These are phyloP conservation scores for Trichoderma simmonsii DNA, from an alignment of 2,329 filamentous ascomycete genomes.

Conservation along the genomic window DNA sequence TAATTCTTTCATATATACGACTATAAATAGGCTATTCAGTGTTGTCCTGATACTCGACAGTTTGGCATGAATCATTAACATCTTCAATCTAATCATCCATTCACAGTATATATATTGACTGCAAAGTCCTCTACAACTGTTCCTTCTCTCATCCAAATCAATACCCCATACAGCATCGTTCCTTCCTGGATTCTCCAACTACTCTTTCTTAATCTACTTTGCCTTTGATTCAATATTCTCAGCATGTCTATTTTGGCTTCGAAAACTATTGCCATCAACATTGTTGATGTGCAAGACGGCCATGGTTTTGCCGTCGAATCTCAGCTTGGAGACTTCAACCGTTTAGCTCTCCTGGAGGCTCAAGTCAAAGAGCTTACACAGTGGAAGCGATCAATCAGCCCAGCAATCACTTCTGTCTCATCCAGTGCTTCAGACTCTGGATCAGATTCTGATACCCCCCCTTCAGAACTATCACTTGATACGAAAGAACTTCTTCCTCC, in stretches of 20 bases:
- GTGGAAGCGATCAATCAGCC: neutral
- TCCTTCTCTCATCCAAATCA: neutral
- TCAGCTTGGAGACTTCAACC: neutral
- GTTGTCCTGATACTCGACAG: neutral
- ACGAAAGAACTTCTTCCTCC: neutral
- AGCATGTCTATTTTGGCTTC: neutral
- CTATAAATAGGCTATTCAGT: neutral
- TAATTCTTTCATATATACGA: neutral
- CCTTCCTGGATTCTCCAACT: neutral
- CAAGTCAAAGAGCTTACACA: neutral
- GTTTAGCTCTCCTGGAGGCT: neutral
- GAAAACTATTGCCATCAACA: neutral
- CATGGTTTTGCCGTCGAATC: neutral
- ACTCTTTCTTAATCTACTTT: neutral
- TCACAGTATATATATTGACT: neutral
- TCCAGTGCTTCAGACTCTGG: neutral
- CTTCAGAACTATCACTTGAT: neutral
- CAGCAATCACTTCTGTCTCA: neutral
- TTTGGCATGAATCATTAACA: neutral
- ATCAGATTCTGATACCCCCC: neutral
- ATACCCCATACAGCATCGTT: neutral
- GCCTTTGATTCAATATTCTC: neutral
- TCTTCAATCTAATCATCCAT: neutral
- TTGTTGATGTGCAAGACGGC: conserved; percentile 2
- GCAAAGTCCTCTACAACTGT: neutral